Evolutionary conservation across 1,139 yeast species (phyloP).

Genomic region (Hyphopichia fennica): DNA sequence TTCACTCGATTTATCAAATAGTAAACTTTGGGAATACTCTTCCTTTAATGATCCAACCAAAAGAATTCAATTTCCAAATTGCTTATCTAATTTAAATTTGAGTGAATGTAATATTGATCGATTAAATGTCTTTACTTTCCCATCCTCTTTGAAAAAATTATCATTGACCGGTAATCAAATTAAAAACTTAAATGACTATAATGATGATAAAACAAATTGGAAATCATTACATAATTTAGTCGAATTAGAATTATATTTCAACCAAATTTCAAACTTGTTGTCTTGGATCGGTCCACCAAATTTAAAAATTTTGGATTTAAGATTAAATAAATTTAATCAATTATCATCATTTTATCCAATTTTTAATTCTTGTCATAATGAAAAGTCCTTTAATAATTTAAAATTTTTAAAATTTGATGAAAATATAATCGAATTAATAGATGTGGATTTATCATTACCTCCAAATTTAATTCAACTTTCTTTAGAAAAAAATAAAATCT

Average conservation of each 20-base stretch:
- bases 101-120: conserved; percentile 21
- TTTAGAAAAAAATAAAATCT: conserved; percentile 13
- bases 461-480: conserved; percentile 9
- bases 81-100: conserved; percentile 8
- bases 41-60: conserved; percentile 4
- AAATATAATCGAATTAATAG: conserved; percentile 17
- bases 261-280: conserved; percentile 18
- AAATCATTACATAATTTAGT: conserved; percentile 18
- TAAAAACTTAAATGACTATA: conserved; percentile 15
- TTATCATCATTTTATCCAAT: conserved; percentile 10
- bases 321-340: conserved; percentile 17
- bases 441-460: conserved; percentile 17
- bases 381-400: background rate
- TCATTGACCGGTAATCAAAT: conserved; percentile 23
- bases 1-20: conserved; percentile 18
- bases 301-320: conserved; percentile 21
- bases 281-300: conserved; percentile 27
- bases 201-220: conserved; percentile 20
- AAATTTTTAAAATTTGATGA: conserved; percentile 9
- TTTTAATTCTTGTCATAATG: conserved; percentile 6
- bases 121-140: conserved; percentile 25
- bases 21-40: conserved; percentile 5
- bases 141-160: conserved; percentile 21
- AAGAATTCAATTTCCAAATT: conserved; percentile 8
- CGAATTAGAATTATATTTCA: conserved; percentile 25